Evolutionary conservation across 352 stramenopile species (phyloP).

Genomic region (Globisporangium rhizosaccharum): DNA sequence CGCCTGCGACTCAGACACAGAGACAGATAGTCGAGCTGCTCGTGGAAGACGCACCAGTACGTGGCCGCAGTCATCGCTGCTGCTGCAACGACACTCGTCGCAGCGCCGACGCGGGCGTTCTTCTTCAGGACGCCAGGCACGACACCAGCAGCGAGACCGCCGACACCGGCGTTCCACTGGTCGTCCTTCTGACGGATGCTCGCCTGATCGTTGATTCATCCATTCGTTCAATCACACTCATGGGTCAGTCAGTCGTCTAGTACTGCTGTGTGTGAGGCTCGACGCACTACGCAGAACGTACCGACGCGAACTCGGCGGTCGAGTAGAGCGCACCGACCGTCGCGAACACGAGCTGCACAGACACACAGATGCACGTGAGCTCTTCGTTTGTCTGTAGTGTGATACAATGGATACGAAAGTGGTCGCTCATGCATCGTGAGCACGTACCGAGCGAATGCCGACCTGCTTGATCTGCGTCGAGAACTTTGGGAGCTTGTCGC

Average conservation of each 20-base stretch:
- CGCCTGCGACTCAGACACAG: not conserved
- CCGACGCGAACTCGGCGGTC: conserved; percentile 55
- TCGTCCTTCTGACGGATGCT: conserved; percentile 70
- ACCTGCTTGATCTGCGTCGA: conserved; percentile 74
- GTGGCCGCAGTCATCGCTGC: conserved; percentile 41
- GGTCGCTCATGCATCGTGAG: not conserved
- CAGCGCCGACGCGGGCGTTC: conserved; percentile 62
- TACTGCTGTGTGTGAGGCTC: not conserved
- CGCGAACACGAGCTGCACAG: conserved; percentile 61
- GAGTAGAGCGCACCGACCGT: conserved; percentile 58
- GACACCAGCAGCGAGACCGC: conserved; percentile 54
- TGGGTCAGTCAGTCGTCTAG: not conserved
- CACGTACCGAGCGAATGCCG: conserved; percentile 60
- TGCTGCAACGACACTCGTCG: conserved; percentile 36
- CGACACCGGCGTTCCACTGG: conserved; percentile 60
- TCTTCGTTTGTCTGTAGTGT: not conserved
- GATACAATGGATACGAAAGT: not conserved
- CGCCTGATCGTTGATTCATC: conserved; percentile 16
- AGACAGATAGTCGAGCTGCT: not conserved
- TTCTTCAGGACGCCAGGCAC: conserved; percentile 72
- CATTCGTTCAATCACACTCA: not conserved
- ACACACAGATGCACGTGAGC: not conserved
- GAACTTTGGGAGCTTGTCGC: conserved; percentile 78
- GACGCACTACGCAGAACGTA: conserved; percentile 4
- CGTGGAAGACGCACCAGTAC: conserved; percentile 51